Base-by-base conservation (phyloP, 495 filamentous ascomycete species). In the Penicillium chermesinum region DNA sequence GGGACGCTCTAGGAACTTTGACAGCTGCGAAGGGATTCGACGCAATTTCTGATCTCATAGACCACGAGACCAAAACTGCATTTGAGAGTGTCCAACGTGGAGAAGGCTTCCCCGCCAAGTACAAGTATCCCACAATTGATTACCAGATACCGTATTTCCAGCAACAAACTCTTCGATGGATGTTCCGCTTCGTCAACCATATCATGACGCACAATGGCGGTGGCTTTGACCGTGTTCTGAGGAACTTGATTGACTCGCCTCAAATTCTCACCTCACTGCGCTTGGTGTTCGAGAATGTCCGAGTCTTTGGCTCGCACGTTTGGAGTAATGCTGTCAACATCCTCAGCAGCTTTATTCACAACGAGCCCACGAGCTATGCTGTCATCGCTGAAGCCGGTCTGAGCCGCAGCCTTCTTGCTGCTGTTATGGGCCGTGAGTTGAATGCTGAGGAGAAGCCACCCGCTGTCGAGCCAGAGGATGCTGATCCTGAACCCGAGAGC, bases 361-460 rank as follows among this genome's bases (percentile, higher is more conserved):
- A 97, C 61, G 94, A 99, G 57, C 94, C 94, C 2, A 97, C 94
- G 3, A 99, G 94, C 59, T 97, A 96, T 60, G 83, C 87, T 20
- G 88, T 95, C 14, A 90, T 99, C 54, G 87, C 86, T 14, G 94
- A 99, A 70, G 89, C 94, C 38, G 93, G 93, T 21, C 74, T 97
- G 42, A 89, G 89, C 49, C 83, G 85, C 60, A 87, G 80, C 44
- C 81, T 96, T 37, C 76, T 99, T 17, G 81, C 89, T 57, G 78
- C 88, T 13, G 77, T 96, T 21, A 90, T 87, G n/a, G 74, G 83
- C 2, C 58, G 50, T 32, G 61, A 65, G 38, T 54, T 73, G 30
- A 63, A 70, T 27, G 53, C 48, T 0, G 45, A 54, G 16, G 65
- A 70, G 41, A 68, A 59, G 56, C 58, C 57, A 35, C 53, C 65